These are phyloP conservation scores for Phytophthora sp. DNA, from an alignment of 352 stramenopile species.

Conservation along the genomic window DNA sequence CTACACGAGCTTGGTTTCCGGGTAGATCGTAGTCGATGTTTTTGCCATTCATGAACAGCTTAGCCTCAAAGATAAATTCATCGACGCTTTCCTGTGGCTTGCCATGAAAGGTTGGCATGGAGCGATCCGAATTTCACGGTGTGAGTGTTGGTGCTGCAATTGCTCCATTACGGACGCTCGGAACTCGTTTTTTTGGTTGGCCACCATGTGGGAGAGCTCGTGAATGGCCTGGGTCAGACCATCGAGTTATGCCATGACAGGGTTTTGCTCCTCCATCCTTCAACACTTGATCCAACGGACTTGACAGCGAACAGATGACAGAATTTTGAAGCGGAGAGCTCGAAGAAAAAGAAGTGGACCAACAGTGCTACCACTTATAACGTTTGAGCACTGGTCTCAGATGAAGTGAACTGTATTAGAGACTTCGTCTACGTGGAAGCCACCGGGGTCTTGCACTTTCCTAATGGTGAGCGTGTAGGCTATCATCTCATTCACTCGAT, in stretches of 20 bases:
- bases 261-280: conserved; percentile 7
- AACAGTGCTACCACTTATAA: too few species aligned
- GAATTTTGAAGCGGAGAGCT: too few species aligned
- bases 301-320: too few species aligned
- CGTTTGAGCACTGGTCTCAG: too few species aligned
- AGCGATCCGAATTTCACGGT: conserved; percentile 1
- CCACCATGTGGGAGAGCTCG: conserved; percentile 4
- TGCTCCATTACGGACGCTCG: conserved; percentile 6
- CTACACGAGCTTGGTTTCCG: neutral
- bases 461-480: neutral
- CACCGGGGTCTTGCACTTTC: neutral
- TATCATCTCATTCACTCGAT: conserved; percentile 45
- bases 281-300: neutral
- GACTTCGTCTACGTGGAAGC: neutral
- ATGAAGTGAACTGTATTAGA: too few species aligned
- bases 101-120: neutral
- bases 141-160: conserved; percentile 4
- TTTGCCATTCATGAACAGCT: neutral
- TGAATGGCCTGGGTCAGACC: conserved; percentile 12
- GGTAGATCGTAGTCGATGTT: neutral
- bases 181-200: conserved; percentile 6
- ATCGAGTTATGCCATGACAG: conserved; percentile 2
- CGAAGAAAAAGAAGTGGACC: too few species aligned
- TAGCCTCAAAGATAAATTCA: neutral
- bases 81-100: neutral